Percentiles rank a stretch among this genome's conserved stretches.
These are phyloP conservation scores for Solanum appendiculatum DNA, from an alignment of 257 asterid species.

Conservation along the genomic window DNA sequence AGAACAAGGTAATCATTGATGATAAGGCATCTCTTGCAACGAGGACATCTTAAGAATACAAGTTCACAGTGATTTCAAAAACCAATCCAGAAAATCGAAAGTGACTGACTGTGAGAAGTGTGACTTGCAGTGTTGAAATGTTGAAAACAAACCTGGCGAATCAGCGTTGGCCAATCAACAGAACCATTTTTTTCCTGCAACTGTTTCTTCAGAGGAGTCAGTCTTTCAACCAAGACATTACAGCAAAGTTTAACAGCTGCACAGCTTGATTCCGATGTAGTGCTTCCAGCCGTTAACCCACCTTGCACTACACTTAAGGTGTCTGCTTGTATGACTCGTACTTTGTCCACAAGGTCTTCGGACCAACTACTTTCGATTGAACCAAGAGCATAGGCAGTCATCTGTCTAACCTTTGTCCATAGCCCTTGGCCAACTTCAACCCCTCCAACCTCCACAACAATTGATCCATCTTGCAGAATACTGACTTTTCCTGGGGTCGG, in stretches of 20 bases:
- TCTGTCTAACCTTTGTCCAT: slow-evolving; percentile 17
- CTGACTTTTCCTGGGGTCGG: slow-evolving; percentile 63
- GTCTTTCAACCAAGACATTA: slow-evolving; percentile 43
- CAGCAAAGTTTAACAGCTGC: slow-evolving; percentile 71
- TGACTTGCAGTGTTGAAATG: background rate
- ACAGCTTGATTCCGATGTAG: slow-evolving; percentile 73
- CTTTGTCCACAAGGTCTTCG: slow-evolving; percentile 41
- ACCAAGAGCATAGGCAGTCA: slow-evolving; percentile 52
- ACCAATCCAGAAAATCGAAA: background rate
- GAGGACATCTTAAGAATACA: background rate
- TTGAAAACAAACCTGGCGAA: slow-evolving; percentile 35
- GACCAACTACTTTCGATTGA: slow-evolving; percentile 33
- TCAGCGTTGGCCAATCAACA: slow-evolving; percentile 47
- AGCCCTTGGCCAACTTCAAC: slow-evolving; percentile 79
- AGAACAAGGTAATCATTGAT: background rate
- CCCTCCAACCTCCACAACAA: slow-evolving; percentile 71
- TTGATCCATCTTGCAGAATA: slow-evolving; percentile 54
- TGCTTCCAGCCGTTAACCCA: slow-evolving; percentile 62
- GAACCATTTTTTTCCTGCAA: slow-evolving; percentile 39
- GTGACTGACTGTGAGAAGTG: background rate
- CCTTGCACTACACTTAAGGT: slow-evolving; percentile 63
- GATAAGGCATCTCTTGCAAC: background rate
- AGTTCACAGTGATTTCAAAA: background rate
- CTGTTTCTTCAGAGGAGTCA: slow-evolving; percentile 31
- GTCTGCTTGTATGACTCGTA: slow-evolving; percentile 65